Percentiles rank a stretch among this genome's conserved stretches.
Evolutionary conservation across 805 yeast genomes (phyloP).

Genomic region (Starmerella powellii): DNA sequence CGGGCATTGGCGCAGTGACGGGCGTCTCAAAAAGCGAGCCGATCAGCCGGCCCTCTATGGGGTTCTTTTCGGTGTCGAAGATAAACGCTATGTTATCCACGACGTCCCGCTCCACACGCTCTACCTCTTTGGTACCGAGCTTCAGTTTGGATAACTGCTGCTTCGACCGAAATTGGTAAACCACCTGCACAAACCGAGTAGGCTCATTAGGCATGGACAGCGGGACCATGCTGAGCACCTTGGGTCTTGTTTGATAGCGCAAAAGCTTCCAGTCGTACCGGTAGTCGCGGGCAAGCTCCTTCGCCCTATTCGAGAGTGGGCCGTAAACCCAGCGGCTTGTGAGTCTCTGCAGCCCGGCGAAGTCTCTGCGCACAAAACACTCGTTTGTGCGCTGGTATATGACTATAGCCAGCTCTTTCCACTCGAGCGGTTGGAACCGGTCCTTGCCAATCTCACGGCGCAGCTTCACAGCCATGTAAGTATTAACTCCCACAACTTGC

Average conservation of each 20-base stretch:
- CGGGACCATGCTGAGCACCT: constrained; percentile 56
- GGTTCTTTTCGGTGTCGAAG: constrained; percentile 44
- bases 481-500: constrained; percentile 23
- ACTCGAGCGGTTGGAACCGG: constrained; percentile 39
- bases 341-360: constrained; percentile 36
- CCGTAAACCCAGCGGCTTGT: constrained; percentile 54
- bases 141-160: constrained; percentile 46
- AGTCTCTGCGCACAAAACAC: constrained; percentile 54
- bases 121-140: constrained; percentile 35
- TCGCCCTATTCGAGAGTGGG: constrained; percentile 42
- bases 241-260: constrained; percentile 59
- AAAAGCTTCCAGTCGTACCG: constrained; percentile 66
- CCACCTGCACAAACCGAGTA: constrained; percentile 44
- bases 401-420: constrained; percentile 81
- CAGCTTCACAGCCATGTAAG: constrained; percentile 24
- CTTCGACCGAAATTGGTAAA: constrained; percentile 49
- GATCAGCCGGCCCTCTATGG: constrained; percentile 44
- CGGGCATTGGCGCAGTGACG: constrained; percentile 27
- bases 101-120: constrained; percentile 41
- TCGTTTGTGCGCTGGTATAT: constrained; percentile 65
- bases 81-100: constrained; percentile 50
- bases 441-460: constrained; percentile 23
- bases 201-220: constrained; percentile 48
- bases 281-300: constrained; percentile 44
- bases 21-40: constrained; percentile 56